Conservation (phyloP, 306 rosid species). For the Prunus dulcis region DNA sequence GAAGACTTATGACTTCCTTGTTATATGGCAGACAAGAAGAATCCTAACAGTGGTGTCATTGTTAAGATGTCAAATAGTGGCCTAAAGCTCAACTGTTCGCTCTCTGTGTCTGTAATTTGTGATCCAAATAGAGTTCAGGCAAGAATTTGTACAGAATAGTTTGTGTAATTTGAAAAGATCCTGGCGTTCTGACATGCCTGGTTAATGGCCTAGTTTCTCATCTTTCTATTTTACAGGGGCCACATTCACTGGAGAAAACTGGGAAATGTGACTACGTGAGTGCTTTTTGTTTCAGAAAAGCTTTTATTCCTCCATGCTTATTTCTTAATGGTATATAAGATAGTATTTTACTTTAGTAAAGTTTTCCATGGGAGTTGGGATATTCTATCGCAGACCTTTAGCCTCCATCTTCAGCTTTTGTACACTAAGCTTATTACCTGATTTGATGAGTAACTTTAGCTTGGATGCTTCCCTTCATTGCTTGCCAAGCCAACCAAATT, state of each 20-base stretch:
- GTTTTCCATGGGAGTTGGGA: neutral
- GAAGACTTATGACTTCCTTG: slow-evolving; percentile 21
- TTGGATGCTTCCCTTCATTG: neutral
- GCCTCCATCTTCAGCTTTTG: neutral
- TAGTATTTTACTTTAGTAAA: neutral
- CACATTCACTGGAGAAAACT: slow-evolving; percentile 44
- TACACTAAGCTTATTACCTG: neutral
- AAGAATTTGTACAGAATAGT: slow-evolving; percentile 17
- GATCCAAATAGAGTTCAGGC: slow-evolving; percentile 62
- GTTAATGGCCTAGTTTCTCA: slow-evolving; percentile 14
- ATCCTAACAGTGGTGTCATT: slow-evolving; percentile 66
- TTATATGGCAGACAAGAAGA: slow-evolving; percentile 60
- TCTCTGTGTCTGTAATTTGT: slow-evolving; percentile 81
- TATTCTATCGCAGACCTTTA: neutral
- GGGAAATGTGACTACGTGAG: slow-evolving; percentile 86
- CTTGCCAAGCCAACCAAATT: neutral
- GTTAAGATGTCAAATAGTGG: slow-evolving; percentile 69
- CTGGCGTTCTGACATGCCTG: slow-evolving; percentile 14
- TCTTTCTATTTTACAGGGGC: slow-evolving; percentile 57
- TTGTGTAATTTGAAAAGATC: slow-evolving; percentile 19
- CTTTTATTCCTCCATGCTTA: slow-evolving; percentile 15
- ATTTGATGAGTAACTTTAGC: neutral
- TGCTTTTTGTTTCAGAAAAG: slow-evolving; percentile 24
- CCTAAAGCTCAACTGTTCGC: slow-evolving; percentile 65
- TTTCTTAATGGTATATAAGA: neutral